A percentile compares a stretch with the other conserved stretches of the same genome.
Evolutionary conservation across 2,329 filamentous ascomycete species (phyloP).

Genomic region (Aspergillus ruber): DNA sequence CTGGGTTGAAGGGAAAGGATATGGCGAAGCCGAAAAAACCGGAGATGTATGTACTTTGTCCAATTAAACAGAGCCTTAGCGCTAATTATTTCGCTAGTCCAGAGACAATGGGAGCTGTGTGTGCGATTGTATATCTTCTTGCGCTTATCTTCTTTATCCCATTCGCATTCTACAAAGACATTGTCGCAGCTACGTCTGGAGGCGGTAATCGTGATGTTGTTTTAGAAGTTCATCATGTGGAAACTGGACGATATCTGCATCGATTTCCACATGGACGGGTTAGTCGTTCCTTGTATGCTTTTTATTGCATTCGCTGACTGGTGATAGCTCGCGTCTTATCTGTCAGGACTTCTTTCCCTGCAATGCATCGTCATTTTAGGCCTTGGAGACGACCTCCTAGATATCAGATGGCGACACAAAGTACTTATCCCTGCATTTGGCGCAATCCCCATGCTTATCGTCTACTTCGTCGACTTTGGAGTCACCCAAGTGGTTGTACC

Average conservation of each 20-base stretch:
- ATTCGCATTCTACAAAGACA: constrained; percentile 97
- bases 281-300: constrained; percentile 2
- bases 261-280: constrained; percentile 93
- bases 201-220: constrained; percentile 87
- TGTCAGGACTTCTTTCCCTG: constrained; percentile 87
- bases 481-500: constrained; percentile 94
- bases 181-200: constrained; percentile 88
- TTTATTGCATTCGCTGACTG: neutral
- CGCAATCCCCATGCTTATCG: constrained; percentile 83
- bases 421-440: constrained; percentile 95
- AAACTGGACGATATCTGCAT: constrained; percentile 80
- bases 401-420: constrained; percentile 98
- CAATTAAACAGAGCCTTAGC: constrained; percentile 4
- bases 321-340: constrained; percentile 77
- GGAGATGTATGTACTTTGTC: constrained; percentile 57
- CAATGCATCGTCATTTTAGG: constrained; percentile 87
- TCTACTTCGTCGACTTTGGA: constrained; percentile 98
- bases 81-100: constrained; percentile 48
- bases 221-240: constrained; percentile 63
- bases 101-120: constrained; percentile 93
- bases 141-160: constrained; percentile 88
- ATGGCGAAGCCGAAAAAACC: constrained; percentile 68
- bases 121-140: constrained; percentile 85
- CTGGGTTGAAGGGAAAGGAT: constrained; percentile 84
- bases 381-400: constrained; percentile 91